Conservation (phyloP, 23 red algal species). For the Gracilaria vermiculophylla region DNA sequence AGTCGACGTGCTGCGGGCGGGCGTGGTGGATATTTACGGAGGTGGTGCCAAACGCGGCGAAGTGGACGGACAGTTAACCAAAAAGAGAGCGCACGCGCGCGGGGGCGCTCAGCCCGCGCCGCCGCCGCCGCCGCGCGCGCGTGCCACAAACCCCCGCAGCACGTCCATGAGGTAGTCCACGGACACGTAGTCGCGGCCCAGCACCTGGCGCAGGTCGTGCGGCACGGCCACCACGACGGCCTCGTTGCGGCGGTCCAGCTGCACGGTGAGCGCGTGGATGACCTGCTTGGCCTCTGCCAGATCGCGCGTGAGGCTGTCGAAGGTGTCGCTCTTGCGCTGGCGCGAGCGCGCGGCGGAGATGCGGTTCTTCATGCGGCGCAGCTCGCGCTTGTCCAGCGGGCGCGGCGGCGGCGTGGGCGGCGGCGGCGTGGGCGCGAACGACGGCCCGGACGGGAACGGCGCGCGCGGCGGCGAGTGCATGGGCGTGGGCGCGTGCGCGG, state of each 20-base stretch:
- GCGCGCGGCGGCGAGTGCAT: neutral
- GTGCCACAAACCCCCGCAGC: constrained; percentile 12
- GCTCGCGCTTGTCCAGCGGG: constrained; percentile 34
- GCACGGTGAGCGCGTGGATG: constrained; percentile 32
- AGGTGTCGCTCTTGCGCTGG: constrained; percentile 42
- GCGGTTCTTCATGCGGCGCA: constrained; percentile 56
- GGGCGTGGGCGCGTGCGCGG: neutral
- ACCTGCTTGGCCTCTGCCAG: constrained; percentile 42
- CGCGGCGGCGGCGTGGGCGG: neutral
- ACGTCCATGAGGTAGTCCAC: constrained; percentile 49
- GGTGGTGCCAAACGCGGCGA: no score
- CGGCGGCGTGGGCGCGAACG: constrained; percentile 8
- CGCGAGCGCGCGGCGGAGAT: constrained; percentile 30
- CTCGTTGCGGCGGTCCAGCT: neutral
- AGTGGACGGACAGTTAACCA: no score
- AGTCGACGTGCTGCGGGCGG: no score
- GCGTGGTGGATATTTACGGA: no score
- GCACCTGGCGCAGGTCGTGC: constrained; percentile 33
- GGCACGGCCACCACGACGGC: constrained; percentile 39
- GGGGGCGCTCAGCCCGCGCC: neutral
- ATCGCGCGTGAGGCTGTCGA: constrained; percentile 33
- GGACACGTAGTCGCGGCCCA: constrained; percentile 35
- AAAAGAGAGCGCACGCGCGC: no score
- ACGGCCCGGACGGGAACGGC: neutral
- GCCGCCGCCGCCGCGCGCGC: neutral